Evolutionary conservation across 495 filamentous ascomycete species (phyloP).

Genomic region (Daldinia childiae): DNA sequence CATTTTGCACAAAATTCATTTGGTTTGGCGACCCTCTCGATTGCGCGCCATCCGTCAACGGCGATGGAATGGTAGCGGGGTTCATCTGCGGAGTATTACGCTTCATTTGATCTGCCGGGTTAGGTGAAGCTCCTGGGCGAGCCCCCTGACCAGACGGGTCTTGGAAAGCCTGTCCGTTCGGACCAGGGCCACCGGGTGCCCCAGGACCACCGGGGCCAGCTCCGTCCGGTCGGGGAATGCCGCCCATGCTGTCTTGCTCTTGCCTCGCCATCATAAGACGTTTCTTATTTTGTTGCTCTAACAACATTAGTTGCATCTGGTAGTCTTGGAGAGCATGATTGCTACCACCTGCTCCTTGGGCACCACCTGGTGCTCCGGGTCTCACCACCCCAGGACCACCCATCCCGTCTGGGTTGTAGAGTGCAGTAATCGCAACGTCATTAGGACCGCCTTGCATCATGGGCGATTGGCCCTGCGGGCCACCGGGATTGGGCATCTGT

Average conservation of each 20-base stretch:
- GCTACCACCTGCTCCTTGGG: slow-evolving; percentile 66
- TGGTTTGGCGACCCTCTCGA: slow-evolving; percentile 84
- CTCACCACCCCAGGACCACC: slow-evolving; percentile 64
- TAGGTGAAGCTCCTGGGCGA: slow-evolving; percentile 85
- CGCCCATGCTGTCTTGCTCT: slow-evolving; percentile 83
- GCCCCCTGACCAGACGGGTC: slow-evolving; percentile 85
- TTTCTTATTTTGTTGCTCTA: slow-evolving; percentile 99
- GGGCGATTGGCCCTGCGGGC: slow-evolving; percentile 73
- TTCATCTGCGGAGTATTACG: slow-evolving; percentile 89
- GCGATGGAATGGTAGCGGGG: slow-evolving; percentile 79
- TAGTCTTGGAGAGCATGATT: slow-evolving; percentile 98
- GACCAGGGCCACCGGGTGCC: slow-evolving; percentile 60
- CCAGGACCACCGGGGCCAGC: slow-evolving; percentile 64
- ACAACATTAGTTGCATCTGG: slow-evolving; percentile 98
- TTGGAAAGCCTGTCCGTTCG: slow-evolving; percentile 64
- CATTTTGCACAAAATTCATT: slow-evolving; percentile 75
- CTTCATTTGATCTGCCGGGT: slow-evolving; percentile 89
- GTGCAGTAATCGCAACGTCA: slow-evolving; percentile 68
- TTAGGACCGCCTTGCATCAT: slow-evolving; percentile 81
- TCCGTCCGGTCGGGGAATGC: slow-evolving; percentile 62
- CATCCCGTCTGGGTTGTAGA: slow-evolving; percentile 67
- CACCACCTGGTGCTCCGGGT: slow-evolving; percentile 63
- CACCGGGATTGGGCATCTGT: slow-evolving; percentile 61
- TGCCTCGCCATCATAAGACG: slow-evolving; percentile 95
- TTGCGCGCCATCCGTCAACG: slow-evolving; percentile 79